Base-by-base conservation (phyloP, 495 filamentous ascomycete species). In the Tuber borchii region DNA sequence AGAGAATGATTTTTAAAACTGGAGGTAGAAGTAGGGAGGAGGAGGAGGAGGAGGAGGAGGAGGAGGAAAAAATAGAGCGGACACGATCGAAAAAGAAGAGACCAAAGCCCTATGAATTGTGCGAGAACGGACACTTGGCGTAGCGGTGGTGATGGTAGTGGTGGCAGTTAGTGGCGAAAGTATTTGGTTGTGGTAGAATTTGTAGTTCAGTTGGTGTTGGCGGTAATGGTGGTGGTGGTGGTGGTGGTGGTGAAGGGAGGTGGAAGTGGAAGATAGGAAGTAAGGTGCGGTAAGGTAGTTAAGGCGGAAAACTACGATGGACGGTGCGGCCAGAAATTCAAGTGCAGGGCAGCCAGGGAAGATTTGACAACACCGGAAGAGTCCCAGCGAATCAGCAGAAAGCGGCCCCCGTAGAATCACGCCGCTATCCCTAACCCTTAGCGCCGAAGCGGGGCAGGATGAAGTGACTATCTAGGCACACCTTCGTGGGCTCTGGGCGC, bases 401-500 rank as follows among this genome's bases (percentile, higher is more conserved):
- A 73, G 70, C 75, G 70, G 73, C 34, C 19, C 39, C 69, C 69
- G 48, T 56, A 78, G 43, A 39, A 56, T 56, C 76, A 20, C 19
- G 34, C 51, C 26, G 71, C n/a, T 39, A 71, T 69, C 76, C 78
- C 73, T 79, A 79, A 71, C 78, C 78, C 78, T 79, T 79, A 79
- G 78, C 48, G 73, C 22, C 71, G 14, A 65, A 65, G 56, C 31
- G 56, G 56, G 56, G 56, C 51, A 65, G 56, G n/a, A 65, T 31
- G 56, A 65, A 65, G 14, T 34, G 26, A 34, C 56, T 10, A 65
- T 34, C 56, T 65, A 19, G 56, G 56, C 26, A 65, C 56, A 65
- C 56, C 56, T 65, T 65, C 34, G 56, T 65, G 56, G 56, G n/a
- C 26, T 34, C 56, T 34, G 31, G 56, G 56, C 34, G 56, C 56